These are phyloP conservation scores for Plasmodium chabaudi DNA, from an alignment of 169 alveolate species.

Conservation along the genomic window DNA sequence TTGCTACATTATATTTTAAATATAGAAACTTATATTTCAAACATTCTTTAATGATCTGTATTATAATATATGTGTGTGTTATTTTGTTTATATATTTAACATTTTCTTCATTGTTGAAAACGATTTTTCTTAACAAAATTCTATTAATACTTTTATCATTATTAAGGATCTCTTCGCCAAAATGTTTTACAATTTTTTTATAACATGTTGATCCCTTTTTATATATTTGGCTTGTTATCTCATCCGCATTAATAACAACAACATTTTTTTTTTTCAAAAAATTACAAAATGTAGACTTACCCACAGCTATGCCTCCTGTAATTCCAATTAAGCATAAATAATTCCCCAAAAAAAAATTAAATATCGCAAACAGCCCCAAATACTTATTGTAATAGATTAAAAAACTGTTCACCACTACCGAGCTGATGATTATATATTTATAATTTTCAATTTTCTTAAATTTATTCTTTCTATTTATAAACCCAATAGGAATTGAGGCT, in stretches of 20 bases:
- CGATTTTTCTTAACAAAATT: constrained; percentile 82
- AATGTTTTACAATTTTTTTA: constrained; percentile 78
- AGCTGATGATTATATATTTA: constrained; percentile 51
- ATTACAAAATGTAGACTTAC: constrained; percentile 85
- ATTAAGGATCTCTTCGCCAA: constrained; percentile 82
- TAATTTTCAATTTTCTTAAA: constrained; percentile 63
- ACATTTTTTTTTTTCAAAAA: constrained; percentile 79
- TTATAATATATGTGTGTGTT: constrained; percentile 81
- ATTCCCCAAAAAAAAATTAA: constrained; percentile 74
- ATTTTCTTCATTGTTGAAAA: constrained; percentile 81
- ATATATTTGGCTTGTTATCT: constrained; percentile 75
- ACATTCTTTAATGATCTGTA: constrained; percentile 81
- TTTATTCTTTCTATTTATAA: constrained; percentile 77
- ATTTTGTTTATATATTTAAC: constrained; percentile 80
- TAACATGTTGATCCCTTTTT: constrained; percentile 82
- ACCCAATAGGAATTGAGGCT: constrained; percentile 73
- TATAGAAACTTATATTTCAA: constrained; percentile 80
- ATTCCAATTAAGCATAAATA: constrained; percentile 84
- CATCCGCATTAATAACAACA: constrained; percentile 78
- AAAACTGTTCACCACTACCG: constrained; percentile 73
- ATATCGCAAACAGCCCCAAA: constrained; percentile 75
- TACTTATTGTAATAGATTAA: constrained; percentile 39
- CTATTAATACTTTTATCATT: constrained; percentile 82
- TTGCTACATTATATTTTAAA: constrained; percentile 77
- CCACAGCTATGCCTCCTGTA: constrained; percentile 88